phyloP scores from a whole-genome alignment of 2,329 filamentous ascomycete genomes.

The Phyllosticta ampelicida region DNA sequence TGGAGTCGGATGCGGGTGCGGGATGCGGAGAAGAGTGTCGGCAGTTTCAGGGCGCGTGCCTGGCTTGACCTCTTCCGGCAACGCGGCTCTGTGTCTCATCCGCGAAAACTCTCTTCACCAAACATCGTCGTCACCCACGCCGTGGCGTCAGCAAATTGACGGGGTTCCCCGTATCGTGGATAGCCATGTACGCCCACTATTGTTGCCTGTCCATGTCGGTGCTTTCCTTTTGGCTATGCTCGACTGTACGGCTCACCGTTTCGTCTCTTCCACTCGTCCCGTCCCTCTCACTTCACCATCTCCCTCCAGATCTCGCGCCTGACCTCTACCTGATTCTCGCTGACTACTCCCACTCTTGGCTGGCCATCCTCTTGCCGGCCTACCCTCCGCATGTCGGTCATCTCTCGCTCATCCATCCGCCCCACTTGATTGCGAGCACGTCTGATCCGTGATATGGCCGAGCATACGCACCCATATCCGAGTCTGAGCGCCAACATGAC shows the following conservation, averaged over 20 bases:
- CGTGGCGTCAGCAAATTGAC: constrained; percentile 1
- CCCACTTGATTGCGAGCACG: neutral
- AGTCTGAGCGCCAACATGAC: neutral
- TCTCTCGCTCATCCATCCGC: neutral
- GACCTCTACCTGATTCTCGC: neutral
- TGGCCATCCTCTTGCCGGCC: neutral
- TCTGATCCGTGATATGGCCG: neutral
- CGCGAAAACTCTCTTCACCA: constrained; percentile 1
- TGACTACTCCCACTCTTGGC: neutral
- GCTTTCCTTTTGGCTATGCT: neutral
- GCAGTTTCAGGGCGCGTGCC: neutral
- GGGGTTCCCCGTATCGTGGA: neutral
- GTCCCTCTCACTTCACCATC: neutral
- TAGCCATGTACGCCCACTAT: neutral
- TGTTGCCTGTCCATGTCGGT: too few relatives aligned
- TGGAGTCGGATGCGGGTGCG: neutral
- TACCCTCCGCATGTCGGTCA: neutral
- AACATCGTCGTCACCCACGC: neutral
- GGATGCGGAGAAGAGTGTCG: neutral
- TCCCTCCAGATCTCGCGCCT: neutral
- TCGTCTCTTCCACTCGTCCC: neutral
- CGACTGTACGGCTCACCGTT: too few relatives aligned
- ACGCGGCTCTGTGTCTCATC: neutral
- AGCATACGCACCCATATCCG: neutral
- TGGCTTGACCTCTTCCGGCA: neutral